Base-by-base conservation (phyloP, 2,329 filamentous ascomycete genomes). In the Xylariaceae sp. region DNA sequence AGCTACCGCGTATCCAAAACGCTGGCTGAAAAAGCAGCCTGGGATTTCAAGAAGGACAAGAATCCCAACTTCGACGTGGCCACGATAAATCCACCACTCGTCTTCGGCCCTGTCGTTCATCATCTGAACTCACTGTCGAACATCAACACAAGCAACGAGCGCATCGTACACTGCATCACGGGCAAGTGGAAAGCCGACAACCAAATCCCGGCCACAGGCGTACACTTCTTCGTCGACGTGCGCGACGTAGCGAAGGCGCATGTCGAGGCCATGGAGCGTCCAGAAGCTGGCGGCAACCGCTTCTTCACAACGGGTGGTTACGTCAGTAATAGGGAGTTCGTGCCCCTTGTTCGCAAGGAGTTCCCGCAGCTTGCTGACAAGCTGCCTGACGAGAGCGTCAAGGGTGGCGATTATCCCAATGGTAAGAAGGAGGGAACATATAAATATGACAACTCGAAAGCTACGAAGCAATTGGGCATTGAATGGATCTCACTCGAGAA, bases 401-500 rank as follows among this genome's bases (percentile, higher is more conserved):
- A 66, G 49, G 75, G 76, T 11, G 75, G 74, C n/a, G 71, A 71
- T 36, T 69, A 48, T 62, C 62, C 70, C 2, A 64, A 65, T 49
- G 47, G 54, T 44, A 52, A 47, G 43, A 9, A 36, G 11, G 67
- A 66, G 3, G 58, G 73, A 53, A 57, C 78, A 39, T 84, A 77
- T 63, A 69, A 69, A 52, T 78, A 75, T 49, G 77, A 87, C 62
- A 86, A 82, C 62, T 73, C 72, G 44, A 74, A 75, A 61, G 81
- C 81, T 1, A 77, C 75, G 22, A 75, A 81, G 60, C 58, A 85
- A 42, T 65, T 89, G 51, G 83, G 82, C 1, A 74, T 87, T 43
- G 68, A 85, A 51, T 89, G 80, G 74, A 81, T 71, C 54, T 65
- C 70, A 4, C 60, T 89, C 32, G 83, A 89, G 66, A 74, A 84